phyloP scores from a whole-genome alignment of 1,284 basidiomycete genomes.

The Boletus mariae region DNA sequence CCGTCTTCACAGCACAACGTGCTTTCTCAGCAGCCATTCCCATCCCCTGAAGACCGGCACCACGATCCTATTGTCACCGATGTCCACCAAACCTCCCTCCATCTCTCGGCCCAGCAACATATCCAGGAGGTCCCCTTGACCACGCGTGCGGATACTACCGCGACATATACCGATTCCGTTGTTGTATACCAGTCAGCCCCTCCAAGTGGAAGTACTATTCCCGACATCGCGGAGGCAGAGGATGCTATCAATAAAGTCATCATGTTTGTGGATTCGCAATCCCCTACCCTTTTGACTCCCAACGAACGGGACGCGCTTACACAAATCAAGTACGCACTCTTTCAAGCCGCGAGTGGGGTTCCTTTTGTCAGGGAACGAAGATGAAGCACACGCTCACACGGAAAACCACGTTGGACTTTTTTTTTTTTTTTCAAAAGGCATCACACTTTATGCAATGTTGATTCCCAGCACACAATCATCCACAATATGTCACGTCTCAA shows the following conservation, averaged over 20 bases:
- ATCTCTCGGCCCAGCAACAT: conserved; percentile 31
- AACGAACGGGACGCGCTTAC: conserved; percentile 42
- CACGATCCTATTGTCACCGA: conserved; percentile 26
- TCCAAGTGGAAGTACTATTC: conserved; percentile 28
- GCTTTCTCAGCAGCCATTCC: conserved; percentile 28
- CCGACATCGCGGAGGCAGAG: conserved; percentile 46
- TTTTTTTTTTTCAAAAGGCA: conserved; percentile 16
- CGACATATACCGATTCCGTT: conserved; percentile 27
- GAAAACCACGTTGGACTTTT: conserved; percentile 5
- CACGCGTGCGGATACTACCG: conserved; percentile 20
- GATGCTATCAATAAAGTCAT: conserved; percentile 49
- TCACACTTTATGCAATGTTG: conserved; percentile 12
- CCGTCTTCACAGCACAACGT: conserved; percentile 30
- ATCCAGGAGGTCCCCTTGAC: conserved; percentile 33
- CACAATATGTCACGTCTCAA: conserved; percentile 14
- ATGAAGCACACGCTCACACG: conserved; percentile 12
- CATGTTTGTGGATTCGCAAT: conserved; percentile 45
- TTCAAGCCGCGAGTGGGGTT: conserved; percentile 43
- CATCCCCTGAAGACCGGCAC: conserved; percentile 24
- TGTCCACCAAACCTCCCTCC: conserved; percentile 30
- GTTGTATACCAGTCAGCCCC: conserved; percentile 33
- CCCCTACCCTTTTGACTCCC: conserved; percentile 38
- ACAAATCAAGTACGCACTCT: conserved; percentile 46
- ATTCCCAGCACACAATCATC: conserved; percentile 12
- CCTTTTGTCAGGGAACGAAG: conserved; percentile 36